Evolutionary conservation across 192 early-diverging fungal species (phyloP).

Genomic region (Linnemannia schmuckeri): DNA sequence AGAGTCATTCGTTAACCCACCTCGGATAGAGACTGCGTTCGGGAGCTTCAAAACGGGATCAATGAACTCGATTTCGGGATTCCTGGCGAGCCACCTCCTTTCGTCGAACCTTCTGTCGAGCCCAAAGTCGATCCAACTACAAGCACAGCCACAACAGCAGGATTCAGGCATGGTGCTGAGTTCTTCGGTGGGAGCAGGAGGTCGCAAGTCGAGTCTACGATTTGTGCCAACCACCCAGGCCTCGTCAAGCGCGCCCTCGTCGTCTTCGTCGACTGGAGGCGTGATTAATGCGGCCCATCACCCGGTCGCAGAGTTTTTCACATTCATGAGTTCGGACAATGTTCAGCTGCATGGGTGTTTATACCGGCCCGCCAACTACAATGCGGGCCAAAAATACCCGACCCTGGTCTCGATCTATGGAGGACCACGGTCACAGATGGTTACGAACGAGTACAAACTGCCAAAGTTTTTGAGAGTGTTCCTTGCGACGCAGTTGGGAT

Average conservation of each 20-base stretch:
- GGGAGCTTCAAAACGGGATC: slow-evolving; percentile 32
- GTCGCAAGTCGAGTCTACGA: slow-evolving; percentile 21
- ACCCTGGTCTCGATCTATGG: slow-evolving; percentile 79
- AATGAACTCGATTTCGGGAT: slow-evolving; percentile 52
- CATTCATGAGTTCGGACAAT: slow-evolving; percentile 66
- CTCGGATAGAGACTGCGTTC: slow-evolving; percentile 22
- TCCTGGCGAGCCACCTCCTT: slow-evolving; percentile 37
- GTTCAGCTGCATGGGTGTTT: slow-evolving; percentile 68
- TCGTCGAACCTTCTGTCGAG: slow-evolving; percentile 17
- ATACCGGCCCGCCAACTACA: slow-evolving; percentile 66
- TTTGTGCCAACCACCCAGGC: slow-evolving; percentile 12
- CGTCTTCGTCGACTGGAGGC: slow-evolving; percentile 3
- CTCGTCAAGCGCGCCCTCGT: not conserved
- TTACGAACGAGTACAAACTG: slow-evolving; percentile 79
- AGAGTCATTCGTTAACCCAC: slow-evolving; percentile 22
- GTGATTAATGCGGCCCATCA: slow-evolving; percentile 33
- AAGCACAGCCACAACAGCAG: not conserved
- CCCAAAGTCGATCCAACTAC: slow-evolving; percentile 6
- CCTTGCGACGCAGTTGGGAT: slow-evolving; percentile 65
- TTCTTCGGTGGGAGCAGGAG: slow-evolving; percentile 3
- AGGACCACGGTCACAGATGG: slow-evolving; percentile 79
- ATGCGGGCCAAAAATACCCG: slow-evolving; percentile 66
- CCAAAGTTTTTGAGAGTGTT: slow-evolving; percentile 71
- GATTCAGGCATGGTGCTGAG: slow-evolving; percentile 37
- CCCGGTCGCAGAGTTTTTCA: slow-evolving; percentile 66